A percentile compares a stretch with the other conserved stretches of the same genome.
Evolutionary conservation across 768 basidiomycete genomes (phyloP).

Genomic region (Agaricus subrufescens): DNA sequence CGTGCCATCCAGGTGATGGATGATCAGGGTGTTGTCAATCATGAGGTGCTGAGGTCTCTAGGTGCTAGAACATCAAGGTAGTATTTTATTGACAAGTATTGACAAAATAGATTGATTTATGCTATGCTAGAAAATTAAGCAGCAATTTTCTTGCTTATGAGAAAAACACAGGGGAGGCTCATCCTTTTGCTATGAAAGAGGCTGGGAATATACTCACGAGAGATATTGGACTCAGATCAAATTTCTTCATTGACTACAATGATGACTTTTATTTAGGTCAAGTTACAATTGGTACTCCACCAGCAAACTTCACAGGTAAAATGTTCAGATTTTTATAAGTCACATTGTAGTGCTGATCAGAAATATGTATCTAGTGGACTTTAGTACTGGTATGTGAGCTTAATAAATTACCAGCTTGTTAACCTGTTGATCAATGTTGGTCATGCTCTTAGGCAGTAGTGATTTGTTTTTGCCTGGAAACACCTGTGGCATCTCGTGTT

Average conservation of each 20-base stretch:
- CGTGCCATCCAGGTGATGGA: conserved; percentile 15
- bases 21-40: conserved; percentile 21
- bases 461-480: conserved; percentile 44
- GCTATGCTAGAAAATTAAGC: conserved; percentile 33
- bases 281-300: conserved; percentile 46
- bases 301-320: conserved; percentile 35
- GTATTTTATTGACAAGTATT: neutral
- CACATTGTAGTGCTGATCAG: neutral
- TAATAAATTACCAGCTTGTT: neutral
- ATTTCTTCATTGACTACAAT: conserved; percentile 30
- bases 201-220: conserved; percentile 9
- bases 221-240: conserved; percentile 23
- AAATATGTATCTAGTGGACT: conserved; percentile 31
- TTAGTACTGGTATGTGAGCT: conserved; percentile 36
- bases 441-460: conserved; percentile 31
- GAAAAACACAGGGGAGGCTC: conserved; percentile 38
- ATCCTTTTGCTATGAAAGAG: conserved; percentile 22
- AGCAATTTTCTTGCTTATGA: conserved; percentile 37
- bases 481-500: conserved; percentile 29
- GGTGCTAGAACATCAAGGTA: conserved; percentile 18
- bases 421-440: neutral
- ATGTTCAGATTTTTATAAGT: no score
- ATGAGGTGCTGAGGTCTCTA: conserved; percentile 19
- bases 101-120: neutral
- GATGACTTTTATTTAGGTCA: conserved; percentile 40